Base-by-base conservation (phyloP, 306 rosid genomes). In the Ochetophila trinervis region DNA sequence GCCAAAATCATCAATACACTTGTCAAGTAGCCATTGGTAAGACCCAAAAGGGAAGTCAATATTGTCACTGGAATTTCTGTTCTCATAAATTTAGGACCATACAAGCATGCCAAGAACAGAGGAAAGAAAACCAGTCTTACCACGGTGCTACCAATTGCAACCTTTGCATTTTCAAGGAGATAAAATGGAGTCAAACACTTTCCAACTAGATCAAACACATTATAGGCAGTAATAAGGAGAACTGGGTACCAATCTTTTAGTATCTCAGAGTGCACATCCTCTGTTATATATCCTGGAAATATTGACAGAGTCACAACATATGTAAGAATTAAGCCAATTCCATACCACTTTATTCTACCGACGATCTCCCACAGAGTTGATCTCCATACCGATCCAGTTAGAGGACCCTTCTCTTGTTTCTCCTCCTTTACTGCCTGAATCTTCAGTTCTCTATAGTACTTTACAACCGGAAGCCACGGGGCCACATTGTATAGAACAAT, bases 251-350 rank as follows among this genome's bases (percentile, higher is more conserved):
- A 93, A 66, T 93, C 97, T 79, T 83, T 83, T 19, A 93, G 85
- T 57, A 84, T 56, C 62, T 77, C 59, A 58, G 97, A 93, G 71
- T 88, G 95, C 47, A 93, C 99, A 73, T 93, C 97, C 72, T 93
- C 96, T 5, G 97, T 93, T 7, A 93, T 81, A 83, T 77, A 90
- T 40, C 99, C 99, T 0, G 98, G 96, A 80, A 87, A 93, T 70
- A 93, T 93, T 3, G 97, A 66, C 35, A 93, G 75, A 50, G 99
- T 93, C 74, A 93, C 97, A 17, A 78, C 12, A 68, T 89, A 93
- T 70, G 90, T 68, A 53, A 87, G 83, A 57, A 86, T 11, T 18
- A 89, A 66, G 63, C 88, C 92, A 35, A 86, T 23, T 21, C 97
- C 99, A 21, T 87, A 84, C 96, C 91, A 87, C 83, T 90, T 86